Evolutionary conservation across 1,139 yeast genomes (phyloP).

Genomic region (Debaryomyces fabryi): DNA sequence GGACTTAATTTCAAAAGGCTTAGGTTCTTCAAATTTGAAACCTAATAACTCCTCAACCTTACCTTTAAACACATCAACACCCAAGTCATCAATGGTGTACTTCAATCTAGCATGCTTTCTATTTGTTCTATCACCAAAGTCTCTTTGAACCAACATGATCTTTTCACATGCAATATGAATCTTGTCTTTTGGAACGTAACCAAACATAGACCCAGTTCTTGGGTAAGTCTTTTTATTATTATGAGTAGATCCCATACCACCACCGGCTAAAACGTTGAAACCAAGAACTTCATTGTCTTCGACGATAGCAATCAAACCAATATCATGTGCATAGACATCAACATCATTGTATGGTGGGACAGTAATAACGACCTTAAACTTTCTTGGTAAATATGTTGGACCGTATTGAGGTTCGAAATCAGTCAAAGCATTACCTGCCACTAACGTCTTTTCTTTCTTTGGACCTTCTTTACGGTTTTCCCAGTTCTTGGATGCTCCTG

Average conservation of each 20-base stretch:
- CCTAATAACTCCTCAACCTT: slow-evolving; percentile 88
- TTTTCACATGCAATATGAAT: slow-evolving; percentile 83
- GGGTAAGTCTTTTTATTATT: slow-evolving; percentile 97
- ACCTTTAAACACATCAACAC: slow-evolving; percentile 75
- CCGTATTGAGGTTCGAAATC: slow-evolving; percentile 90
- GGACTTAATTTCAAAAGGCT: slow-evolving; percentile 75
- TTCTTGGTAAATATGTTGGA: slow-evolving; percentile 87
- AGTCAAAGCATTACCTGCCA: slow-evolving; percentile 84
- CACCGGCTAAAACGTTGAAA: slow-evolving; percentile 89
- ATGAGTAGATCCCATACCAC: slow-evolving; percentile 99
- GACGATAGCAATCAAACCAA: slow-evolving; percentile 88
- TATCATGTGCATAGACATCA: slow-evolving; percentile 94
- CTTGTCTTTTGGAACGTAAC: slow-evolving; percentile 70
- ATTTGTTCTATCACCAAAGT: slow-evolving; percentile 91
- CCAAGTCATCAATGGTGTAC: slow-evolving; percentile 93
- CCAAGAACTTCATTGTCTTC: slow-evolving; percentile 69
- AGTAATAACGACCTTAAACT: slow-evolving; percentile 91
- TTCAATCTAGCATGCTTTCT: slow-evolving; percentile 98
- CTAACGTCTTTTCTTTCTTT: slow-evolving; percentile 73
- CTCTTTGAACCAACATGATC: slow-evolving; percentile 93
- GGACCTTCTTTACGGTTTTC: slow-evolving; percentile 79
- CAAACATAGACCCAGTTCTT: slow-evolving; percentile 86
- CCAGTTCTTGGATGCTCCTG: slow-evolving; percentile 71
- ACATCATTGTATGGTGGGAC: slow-evolving; percentile 98
- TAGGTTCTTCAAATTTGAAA: slow-evolving; percentile 68